Conservation (phyloP, 257 asterid species). For the Rehmannia glutinosa region DNA sequence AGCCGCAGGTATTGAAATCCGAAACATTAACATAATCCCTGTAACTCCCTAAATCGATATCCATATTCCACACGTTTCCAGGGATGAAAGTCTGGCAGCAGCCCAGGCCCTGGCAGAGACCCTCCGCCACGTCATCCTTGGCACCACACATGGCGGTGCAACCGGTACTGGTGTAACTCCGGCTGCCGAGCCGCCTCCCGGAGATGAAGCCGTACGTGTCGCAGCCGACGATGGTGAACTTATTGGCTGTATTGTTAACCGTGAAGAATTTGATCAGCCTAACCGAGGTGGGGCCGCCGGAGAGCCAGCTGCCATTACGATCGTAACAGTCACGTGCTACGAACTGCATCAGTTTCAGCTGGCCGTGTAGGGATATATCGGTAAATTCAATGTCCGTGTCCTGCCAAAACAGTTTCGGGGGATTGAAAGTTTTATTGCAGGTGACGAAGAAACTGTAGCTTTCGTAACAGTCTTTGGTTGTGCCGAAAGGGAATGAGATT, state of each 20-base stretch:
- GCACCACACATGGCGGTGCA: conserved; percentile 24
- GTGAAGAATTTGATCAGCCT: rapidly evolving
- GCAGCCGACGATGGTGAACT: conserved; percentile 29
- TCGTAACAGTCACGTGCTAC: conserved; percentile 8
- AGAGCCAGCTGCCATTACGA: neutral
- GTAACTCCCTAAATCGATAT: neutral
- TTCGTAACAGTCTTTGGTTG: too few species aligned
- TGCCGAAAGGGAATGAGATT: too few species aligned
- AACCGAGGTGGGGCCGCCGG: rapidly evolving
- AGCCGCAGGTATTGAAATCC: conserved; percentile 6
- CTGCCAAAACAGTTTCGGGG: conserved; percentile 3
- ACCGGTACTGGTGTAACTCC: conserved; percentile 6
- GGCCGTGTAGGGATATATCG: conserved; percentile 17
- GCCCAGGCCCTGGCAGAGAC: conserved; percentile 25
- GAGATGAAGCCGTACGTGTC: neutral
- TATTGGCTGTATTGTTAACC: conserved; percentile 9
- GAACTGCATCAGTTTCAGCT: neutral
- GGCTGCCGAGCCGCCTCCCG: neutral
- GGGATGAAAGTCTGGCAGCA: conserved; percentile 37
- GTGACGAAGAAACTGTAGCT: too few species aligned
- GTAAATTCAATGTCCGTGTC: neutral
- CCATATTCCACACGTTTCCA: neutral
- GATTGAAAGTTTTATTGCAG: neutral
- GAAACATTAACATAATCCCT: neutral
- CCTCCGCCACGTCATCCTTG: neutral